Conservation (phyloP, 768 basidiomycete species). For the Tylopilus rubrobrunneus region DNA sequence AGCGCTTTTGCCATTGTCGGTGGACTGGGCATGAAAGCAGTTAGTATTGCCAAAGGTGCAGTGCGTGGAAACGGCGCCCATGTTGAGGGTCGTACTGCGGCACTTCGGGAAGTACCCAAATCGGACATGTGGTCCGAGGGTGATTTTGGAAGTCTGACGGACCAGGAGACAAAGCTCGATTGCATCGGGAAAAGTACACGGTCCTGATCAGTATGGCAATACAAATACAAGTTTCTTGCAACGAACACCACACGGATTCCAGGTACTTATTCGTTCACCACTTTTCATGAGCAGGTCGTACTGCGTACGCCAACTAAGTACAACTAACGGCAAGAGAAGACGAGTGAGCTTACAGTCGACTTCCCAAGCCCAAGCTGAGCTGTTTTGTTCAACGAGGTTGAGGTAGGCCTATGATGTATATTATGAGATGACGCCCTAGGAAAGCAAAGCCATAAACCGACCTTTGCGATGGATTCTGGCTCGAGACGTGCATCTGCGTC, state of each 20-base stretch:
- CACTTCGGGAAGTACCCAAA: too few relatives aligned
- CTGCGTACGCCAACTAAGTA: constrained; percentile 17
- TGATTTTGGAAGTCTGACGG: too few relatives aligned
- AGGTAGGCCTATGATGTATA: constrained; percentile 50
- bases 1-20: too few relatives aligned
- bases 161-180: too few relatives aligned
- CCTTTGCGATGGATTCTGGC: constrained; percentile 69
- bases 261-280: constrained; percentile 32
- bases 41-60: too few relatives aligned
- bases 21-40: too few relatives aligned
- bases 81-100: too few relatives aligned
- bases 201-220: background rate
- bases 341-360: constrained; percentile 55
- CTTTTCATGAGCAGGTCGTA: constrained; percentile 53
- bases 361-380: constrained; percentile 77
- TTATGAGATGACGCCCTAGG: background rate
- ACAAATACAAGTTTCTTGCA: background rate
- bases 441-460: constrained; percentile 27
- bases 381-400: constrained; percentile 63
- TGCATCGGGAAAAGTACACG: too few relatives aligned
- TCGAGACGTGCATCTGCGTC: constrained; percentile 48
- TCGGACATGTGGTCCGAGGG: too few relatives aligned
- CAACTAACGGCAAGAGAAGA: background rate
- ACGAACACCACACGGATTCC: background rate
- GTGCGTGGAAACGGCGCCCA: too few relatives aligned